Percentiles rank a stretch among this genome's conserved stretches.
phyloP scores from a whole-genome alignment of 352 stramenopile species.

The Globisporangium paroecandrum region DNA sequence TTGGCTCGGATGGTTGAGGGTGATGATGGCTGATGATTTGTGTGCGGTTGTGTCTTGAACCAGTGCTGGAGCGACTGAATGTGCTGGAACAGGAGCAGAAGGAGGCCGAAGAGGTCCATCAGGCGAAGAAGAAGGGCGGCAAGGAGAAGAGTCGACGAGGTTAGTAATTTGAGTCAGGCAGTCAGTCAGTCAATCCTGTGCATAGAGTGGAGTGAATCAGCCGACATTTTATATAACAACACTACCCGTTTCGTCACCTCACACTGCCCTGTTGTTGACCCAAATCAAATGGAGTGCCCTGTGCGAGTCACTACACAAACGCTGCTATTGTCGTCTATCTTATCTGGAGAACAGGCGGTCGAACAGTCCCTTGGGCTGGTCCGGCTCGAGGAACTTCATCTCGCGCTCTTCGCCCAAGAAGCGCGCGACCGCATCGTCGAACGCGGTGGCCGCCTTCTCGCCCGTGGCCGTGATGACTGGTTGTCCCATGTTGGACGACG shows the following conservation, averaged over 20 bases:
- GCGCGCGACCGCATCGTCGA: slow-evolving; percentile 88
- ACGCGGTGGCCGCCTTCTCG: slow-evolving; percentile 75
- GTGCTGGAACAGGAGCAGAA: slow-evolving; percentile 76
- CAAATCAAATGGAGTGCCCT: neutral
- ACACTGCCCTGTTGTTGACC: neutral
- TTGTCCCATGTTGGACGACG: slow-evolving; percentile 91
- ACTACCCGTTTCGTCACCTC: neutral
- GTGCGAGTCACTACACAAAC: neutral
- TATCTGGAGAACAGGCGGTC: slow-evolving; percentile 61
- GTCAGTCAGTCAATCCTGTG: slow-evolving; percentile 10
- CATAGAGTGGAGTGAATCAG: neutral
- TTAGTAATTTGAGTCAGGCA: slow-evolving; percentile 29
- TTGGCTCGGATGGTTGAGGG: slow-evolving; percentile 1
- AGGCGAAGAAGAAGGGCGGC: slow-evolving; percentile 71
- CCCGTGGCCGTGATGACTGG: slow-evolving; percentile 82
- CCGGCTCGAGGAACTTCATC: slow-evolving; percentile 85
- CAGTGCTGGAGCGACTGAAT: slow-evolving; percentile 77
- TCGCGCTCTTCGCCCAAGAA: slow-evolving; percentile 87
- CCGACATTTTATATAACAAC: slow-evolving; percentile 12
- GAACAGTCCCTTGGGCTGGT: slow-evolving; percentile 79
- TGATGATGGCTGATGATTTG: slow-evolving; percentile 16
- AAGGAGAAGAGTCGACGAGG: slow-evolving; percentile 71
- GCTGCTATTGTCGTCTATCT: slow-evolving; percentile 7
- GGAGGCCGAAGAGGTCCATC: slow-evolving; percentile 70
- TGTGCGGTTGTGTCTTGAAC: neutral